A percentile compares a stretch with the other conserved stretches of the same genome.
Conservation (phyloP, 176 grass and related monocot species). For the Eleusine indica region DNA sequence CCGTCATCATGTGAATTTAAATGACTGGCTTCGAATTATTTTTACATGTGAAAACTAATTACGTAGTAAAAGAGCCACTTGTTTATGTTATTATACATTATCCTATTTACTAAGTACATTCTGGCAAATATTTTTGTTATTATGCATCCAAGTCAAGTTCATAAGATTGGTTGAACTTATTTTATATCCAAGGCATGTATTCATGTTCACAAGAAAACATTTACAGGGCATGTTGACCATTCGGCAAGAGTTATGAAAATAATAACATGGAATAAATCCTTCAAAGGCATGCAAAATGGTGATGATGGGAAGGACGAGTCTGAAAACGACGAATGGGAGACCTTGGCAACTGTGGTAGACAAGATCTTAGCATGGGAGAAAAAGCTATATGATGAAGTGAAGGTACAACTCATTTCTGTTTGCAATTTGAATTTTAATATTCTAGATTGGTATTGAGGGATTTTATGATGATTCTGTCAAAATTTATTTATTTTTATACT, state of each 20-base stretch:
- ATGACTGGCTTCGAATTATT: no score
- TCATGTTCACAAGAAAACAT: constrained; percentile 34
- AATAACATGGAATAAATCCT: constrained; percentile 99
- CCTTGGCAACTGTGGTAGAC: constrained; percentile 88
- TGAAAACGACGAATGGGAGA: constrained; percentile 90
- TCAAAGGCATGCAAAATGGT: constrained; percentile 80
- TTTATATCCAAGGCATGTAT: constrained; percentile 3
- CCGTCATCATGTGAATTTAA: no score
- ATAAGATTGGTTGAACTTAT: background rate
- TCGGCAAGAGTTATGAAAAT: constrained; percentile 98
- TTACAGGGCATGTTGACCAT: constrained; percentile 94
- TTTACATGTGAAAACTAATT: no score
- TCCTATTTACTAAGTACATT: background rate
- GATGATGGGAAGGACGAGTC: constrained; percentile 87
- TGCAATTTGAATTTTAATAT: background rate
- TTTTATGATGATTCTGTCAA: constrained; percentile 14
- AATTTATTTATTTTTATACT: background rate
- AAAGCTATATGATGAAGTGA: constrained; percentile 98
- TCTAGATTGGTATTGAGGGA: background rate
- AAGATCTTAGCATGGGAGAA: constrained; percentile 99
- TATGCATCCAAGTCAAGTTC: constrained; percentile 4
- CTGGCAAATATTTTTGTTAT: constrained; percentile 5
- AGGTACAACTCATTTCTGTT: constrained; percentile 54
- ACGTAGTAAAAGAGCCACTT: no score
- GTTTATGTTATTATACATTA: background rate